phyloP scores from a whole-genome alignment of 306 rosid genomes.

The Gillenia trifoliata region DNA sequence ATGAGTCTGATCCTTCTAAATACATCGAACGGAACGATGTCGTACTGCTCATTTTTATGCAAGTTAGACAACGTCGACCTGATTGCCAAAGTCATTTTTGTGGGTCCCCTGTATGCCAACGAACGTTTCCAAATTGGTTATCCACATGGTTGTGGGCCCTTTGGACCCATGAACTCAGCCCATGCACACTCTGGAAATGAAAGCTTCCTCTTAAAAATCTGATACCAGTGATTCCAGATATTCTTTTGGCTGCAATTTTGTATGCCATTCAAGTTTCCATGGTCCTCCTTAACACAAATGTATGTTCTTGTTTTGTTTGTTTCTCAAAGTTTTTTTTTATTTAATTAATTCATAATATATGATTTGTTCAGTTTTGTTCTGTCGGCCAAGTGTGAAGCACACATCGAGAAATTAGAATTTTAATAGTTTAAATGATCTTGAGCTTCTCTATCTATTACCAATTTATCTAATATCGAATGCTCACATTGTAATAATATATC shows the following conservation, averaged over 20 bases:
- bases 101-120: too few relatives aligned
- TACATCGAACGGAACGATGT: too few relatives aligned
- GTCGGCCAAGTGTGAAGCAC: background rate
- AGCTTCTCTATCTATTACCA: too few relatives aligned
- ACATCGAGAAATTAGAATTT: background rate
- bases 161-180: background rate
- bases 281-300: background rate
- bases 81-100: too few relatives aligned
- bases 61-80: too few relatives aligned
- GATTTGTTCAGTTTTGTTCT: background rate
- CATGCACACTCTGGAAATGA: background rate
- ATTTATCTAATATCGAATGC: too few relatives aligned
- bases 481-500: too few relatives aligned
- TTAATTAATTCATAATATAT: background rate
- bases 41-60: too few relatives aligned
- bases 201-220: background rate
- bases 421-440: too few relatives aligned
- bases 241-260: background rate
- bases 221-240: background rate
- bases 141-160: background rate
- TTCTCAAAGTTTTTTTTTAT: too few relatives aligned
- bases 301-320: background rate
- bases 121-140: too few relatives aligned
- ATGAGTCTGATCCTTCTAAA: too few relatives aligned
- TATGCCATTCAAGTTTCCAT: conserved; percentile 23